Base-by-base conservation (phyloP, 1,284 basidiomycete species). In the Sporisorium graminicola region DNA sequence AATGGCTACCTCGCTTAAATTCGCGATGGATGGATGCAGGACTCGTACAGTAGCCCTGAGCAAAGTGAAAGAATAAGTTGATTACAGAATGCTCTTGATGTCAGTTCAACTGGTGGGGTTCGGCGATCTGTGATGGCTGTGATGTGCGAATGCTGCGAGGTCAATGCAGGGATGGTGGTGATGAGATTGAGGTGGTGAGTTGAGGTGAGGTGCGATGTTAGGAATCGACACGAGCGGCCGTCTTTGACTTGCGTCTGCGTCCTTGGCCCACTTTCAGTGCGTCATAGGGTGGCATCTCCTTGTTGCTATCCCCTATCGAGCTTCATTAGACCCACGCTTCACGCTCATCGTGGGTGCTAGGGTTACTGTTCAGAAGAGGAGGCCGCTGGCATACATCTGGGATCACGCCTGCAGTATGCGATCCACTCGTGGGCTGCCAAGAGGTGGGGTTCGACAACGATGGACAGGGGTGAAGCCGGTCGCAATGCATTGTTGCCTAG, bases 1-100 rank as follows among this genome's bases (percentile, higher is more conserved):
- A 74, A 82, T 43, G 74, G 70, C 5, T 83, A 82, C 66, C 79
- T 83, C 22, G 61, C 65, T 31, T 76, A 43, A 33, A 26, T 26
- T 35, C n/a, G 24, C 31, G 1, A 2, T 54, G 31, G 22, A 37
- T 1, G 29, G n/a, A 20, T 10, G 2, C 12, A 14, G 14, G n/a
- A n/a, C 5, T 31, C 29, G 29, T 31, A 10, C 29, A 31, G 29
- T 31, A 16, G 44, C 26, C 24, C 27, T 24, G 26, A 47, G n/a
- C 24, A 46, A 7, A 49, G 16, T 49, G 27, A 50, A 50, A 31
- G 29, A 43, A 43, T 20, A 8, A 20, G 10, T n/a, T 20, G 3
- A n/a, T 43, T 43, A 8, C 40, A 20, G 40, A 20, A 20, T 8
- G 40, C 10, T 16, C 9, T 43, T 43, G 3, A 2, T 18, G 37